These are phyloP conservation scores for Phaeomoniella chlamydospora DNA, from an alignment of 2,329 filamentous ascomycete genomes.

Conservation along the genomic window DNA sequence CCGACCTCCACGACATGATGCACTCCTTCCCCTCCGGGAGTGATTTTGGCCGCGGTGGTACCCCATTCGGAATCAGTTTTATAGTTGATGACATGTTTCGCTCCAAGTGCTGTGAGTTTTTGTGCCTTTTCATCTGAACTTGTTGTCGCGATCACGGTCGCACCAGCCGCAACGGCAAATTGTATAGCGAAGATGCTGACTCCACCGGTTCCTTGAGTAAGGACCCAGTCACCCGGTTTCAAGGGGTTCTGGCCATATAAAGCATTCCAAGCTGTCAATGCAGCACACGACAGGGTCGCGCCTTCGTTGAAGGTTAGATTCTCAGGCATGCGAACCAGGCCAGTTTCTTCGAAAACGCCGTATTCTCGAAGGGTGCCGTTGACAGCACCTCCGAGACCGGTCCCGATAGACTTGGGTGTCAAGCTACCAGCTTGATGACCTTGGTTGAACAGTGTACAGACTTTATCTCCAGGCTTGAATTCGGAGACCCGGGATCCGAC, in stretches of 20 bases:
- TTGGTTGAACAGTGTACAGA: constrained; percentile 44
- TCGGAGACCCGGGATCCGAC: constrained; percentile 41
- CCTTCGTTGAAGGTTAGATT: constrained; percentile 40
- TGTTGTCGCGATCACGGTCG: constrained; percentile 44
- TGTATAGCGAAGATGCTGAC: constrained; percentile 39
- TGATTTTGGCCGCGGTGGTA: constrained; percentile 35
- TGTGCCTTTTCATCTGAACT: constrained; percentile 40
- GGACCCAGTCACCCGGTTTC: constrained; percentile 39
- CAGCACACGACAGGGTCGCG: constrained; percentile 45
- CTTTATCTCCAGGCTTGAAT: constrained; percentile 44
- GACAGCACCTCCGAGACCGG: constrained; percentile 52
- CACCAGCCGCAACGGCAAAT: constrained; percentile 36
- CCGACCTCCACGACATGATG: constrained; percentile 54
- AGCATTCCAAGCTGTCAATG: constrained; percentile 51
- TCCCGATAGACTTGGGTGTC: constrained; percentile 20
- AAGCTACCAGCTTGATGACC: constrained; percentile 37
- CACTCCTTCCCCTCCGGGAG: constrained; percentile 37
- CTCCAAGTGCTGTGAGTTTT: constrained; percentile 40
- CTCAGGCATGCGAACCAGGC: constrained; percentile 48
- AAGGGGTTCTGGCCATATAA: constrained; percentile 40
- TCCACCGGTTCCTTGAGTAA: constrained; percentile 48
- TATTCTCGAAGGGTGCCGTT: constrained; percentile 57
- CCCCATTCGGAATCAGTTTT: constrained; percentile 44
- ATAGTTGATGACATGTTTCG: constrained; percentile 48
- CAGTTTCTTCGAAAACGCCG: constrained; percentile 52